phyloP scores from a whole-genome alignment of 805 yeast genomes.

The Zygotorulaspora florentina region DNA sequence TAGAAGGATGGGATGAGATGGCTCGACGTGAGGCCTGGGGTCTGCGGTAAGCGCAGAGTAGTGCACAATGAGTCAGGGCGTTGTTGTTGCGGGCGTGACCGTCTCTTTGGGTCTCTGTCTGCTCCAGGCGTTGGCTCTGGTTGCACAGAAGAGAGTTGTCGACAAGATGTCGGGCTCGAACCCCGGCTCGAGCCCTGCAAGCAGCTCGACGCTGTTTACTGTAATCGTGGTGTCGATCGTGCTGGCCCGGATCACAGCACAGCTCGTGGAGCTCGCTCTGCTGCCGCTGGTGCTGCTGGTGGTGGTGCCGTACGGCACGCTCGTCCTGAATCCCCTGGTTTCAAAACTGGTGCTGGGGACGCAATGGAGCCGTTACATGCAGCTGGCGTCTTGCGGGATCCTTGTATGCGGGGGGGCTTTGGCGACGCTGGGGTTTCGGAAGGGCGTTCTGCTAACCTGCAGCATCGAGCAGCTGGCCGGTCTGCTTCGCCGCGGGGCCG shows the following conservation, averaged over 20 bases:
- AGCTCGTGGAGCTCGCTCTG: too few species aligned
- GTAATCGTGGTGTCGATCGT: too few species aligned
- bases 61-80: background rate
- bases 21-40: background rate
- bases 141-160: background rate
- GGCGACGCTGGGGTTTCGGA: background rate
- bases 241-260: too few species aligned
- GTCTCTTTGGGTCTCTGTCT: background rate
- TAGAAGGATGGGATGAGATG: background rate
- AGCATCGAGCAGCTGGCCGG: conserved; percentile 29
- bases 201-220: too few species aligned
- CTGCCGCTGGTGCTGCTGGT: too few species aligned
- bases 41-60: background rate
- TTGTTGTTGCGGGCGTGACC: background rate
- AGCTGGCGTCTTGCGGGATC: background rate
- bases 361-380: background rate
- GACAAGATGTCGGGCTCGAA: background rate
- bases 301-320: too few species aligned
- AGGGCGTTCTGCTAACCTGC: conserved; percentile 20
- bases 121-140: background rate
- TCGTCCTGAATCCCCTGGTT: background rate
- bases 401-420: background rate
- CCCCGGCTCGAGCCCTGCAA: background rate
- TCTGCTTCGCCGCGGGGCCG: conserved; percentile 14
- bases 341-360: background rate